Percentiles rank a stretch among this genome's conserved stretches.
phyloP scores from a whole-genome alignment of 2,329 filamentous ascomycete species.

The Emergomyces orientalis region DNA sequence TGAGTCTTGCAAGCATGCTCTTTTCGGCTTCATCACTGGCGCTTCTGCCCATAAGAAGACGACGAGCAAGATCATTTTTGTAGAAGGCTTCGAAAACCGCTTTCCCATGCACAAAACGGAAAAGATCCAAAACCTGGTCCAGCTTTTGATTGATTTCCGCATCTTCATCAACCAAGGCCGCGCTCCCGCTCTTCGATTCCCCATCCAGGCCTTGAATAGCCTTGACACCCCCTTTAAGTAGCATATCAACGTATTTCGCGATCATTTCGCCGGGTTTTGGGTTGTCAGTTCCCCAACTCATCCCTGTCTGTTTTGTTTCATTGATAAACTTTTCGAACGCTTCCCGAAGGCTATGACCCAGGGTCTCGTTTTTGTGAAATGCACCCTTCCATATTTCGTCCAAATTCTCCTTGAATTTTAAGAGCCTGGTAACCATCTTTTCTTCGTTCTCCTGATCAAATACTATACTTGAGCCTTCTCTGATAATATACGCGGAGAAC shows the following conservation, averaged over 20 bases:
- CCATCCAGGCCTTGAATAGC: conserved; percentile 62
- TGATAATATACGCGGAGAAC: conserved; percentile 70
- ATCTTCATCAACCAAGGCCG: conserved; percentile 71
- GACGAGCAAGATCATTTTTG: conserved; percentile 88
- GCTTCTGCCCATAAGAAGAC: conserved; percentile 82
- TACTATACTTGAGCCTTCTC: conserved; percentile 66
- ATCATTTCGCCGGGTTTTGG: conserved; percentile 98
- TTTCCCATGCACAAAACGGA: conserved; percentile 94
- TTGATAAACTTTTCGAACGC: conserved; percentile 90
- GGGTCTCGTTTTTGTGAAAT: conserved; percentile 66
- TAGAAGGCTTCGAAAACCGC: conserved; percentile 98
- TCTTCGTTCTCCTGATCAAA: conserved; percentile 68
- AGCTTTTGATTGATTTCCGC: conserved; percentile 84
- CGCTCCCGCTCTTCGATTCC: conserved; percentile 45
- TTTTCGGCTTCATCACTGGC: conserved; percentile 92
- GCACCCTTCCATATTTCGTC: conserved; percentile 68
- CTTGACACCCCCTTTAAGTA: conserved; percentile 80
- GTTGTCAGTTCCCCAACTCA: conserved; percentile 69
- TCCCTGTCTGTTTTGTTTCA: conserved; percentile 60
- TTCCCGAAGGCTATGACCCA: conserved; percentile 71
- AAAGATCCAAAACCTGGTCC: conserved; percentile 85
- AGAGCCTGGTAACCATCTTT: conserved; percentile 75
- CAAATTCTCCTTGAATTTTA: conserved; percentile 70
- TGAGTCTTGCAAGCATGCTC: conserved; percentile 86
- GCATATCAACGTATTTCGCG: conserved; percentile 83